phyloP scores from a whole-genome alignment of 2,329 filamentous ascomycete species.

The Tolypocladium pustulatum region DNA sequence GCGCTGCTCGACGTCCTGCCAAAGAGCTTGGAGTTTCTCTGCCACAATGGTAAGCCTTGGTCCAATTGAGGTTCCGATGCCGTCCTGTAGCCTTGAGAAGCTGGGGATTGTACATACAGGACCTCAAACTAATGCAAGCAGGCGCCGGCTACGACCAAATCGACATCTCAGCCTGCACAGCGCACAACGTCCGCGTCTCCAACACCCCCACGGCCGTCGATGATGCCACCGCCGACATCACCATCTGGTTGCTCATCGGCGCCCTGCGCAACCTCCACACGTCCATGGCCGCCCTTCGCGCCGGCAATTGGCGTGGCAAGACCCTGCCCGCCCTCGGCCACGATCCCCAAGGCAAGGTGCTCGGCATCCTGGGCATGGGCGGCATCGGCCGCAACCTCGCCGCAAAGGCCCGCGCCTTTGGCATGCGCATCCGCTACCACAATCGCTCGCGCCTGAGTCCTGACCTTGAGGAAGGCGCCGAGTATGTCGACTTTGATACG shows the following conservation, averaged over 20 bases:
- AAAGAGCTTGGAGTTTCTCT: slow-evolving; percentile 43
- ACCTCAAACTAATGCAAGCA: slow-evolving; percentile 15
- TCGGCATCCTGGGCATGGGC: slow-evolving; percentile 80
- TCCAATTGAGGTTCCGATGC: neutral
- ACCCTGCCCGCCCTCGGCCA: slow-evolving; percentile 52
- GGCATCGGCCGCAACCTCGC: slow-evolving; percentile 73
- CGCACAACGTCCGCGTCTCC: slow-evolving; percentile 57
- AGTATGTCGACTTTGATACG: slow-evolving; percentile 65
- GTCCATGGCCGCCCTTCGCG: slow-evolving; percentile 54
- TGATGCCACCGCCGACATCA: slow-evolving; percentile 73
- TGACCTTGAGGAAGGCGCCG: slow-evolving; percentile 45
- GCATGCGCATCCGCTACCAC: slow-evolving; percentile 65
- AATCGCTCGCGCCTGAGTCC: slow-evolving; percentile 54
- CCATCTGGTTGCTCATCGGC: slow-evolving; percentile 72
- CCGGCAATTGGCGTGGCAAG: slow-evolving; percentile 56
- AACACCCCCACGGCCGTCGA: slow-evolving; percentile 76
- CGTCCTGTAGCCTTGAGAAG: neutral
- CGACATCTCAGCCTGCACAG: slow-evolving; percentile 61
- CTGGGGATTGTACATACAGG: neutral
- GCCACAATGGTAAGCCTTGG: slow-evolving; percentile 41
- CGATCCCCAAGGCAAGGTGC: slow-evolving; percentile 66
- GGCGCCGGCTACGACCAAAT: slow-evolving; percentile 82
- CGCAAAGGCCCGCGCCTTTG: slow-evolving; percentile 63
- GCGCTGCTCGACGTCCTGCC: slow-evolving; percentile 55
- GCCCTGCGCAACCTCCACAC: slow-evolving; percentile 64